Evolutionary conservation across 2,329 filamentous ascomycete species (phyloP).

Genomic region (Penicillium italicum): DNA sequence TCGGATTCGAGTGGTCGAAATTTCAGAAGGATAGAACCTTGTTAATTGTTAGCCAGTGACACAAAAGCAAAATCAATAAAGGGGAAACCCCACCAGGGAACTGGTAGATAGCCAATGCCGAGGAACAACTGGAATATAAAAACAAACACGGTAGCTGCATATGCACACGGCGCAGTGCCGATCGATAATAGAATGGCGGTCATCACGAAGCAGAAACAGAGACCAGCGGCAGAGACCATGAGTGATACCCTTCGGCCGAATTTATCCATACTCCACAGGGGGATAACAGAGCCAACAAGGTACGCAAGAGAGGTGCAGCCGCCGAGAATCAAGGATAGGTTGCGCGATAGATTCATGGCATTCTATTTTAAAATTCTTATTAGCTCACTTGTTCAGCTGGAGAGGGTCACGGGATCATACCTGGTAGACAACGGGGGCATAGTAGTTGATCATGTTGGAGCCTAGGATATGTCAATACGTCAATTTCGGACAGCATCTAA

Average conservation of each 20-base stretch:
- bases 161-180: slow-evolving; percentile 31
- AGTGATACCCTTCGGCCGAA: slow-evolving; percentile 43
- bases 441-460: slow-evolving; percentile 42
- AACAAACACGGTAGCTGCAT: slow-evolving; percentile 44
- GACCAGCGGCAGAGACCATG: slow-evolving; percentile 40
- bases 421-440: slow-evolving; percentile 41
- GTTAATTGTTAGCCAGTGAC: not conserved
- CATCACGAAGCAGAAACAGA: slow-evolving; percentile 46
- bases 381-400: not conserved
- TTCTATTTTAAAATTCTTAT: not conserved
- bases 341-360: slow-evolving; percentile 41
- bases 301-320: slow-evolving; percentile 45
- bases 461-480: not conserved
- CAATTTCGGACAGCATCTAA: fast-evolving
- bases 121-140: slow-evolving; percentile 48
- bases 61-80: too few species aligned
- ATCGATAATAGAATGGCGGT: slow-evolving; percentile 40
- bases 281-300: slow-evolving; percentile 41
- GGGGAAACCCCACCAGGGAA: slow-evolving; percentile 35
- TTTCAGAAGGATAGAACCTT: slow-evolving; percentile 42
- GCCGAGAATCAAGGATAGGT: slow-evolving; percentile 53
- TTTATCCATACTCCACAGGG: slow-evolving; percentile 42
- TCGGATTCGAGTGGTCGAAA: slow-evolving; percentile 42
- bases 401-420: not conserved
- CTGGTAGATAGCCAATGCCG: slow-evolving; percentile 44